phyloP scores from a whole-genome alignment of 768 basidiomycete species.

The Filobasidium wieringae region DNA sequence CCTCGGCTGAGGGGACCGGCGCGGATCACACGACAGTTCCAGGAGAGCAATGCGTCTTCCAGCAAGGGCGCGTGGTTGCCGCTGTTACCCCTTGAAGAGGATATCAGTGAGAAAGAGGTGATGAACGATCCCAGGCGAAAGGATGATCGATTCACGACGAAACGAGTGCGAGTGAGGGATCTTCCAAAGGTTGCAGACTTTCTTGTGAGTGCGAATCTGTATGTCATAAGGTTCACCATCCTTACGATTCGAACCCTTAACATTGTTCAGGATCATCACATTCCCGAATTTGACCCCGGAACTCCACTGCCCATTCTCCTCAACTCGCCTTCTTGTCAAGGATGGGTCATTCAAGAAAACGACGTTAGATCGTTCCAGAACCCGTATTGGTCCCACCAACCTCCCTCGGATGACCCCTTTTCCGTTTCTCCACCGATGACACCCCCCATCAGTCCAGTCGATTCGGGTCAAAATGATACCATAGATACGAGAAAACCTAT shows the following conservation, averaged over 20 bases:
- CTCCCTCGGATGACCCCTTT: background rate
- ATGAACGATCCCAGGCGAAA: background rate
- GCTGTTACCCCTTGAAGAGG: constrained; percentile 1
- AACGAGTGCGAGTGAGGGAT: constrained; percentile 2
- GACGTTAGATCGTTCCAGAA: background rate
- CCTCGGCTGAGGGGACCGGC: background rate
- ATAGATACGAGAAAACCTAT: background rate
- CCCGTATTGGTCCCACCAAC: background rate
- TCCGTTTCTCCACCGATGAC: background rate
- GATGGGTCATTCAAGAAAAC: background rate
- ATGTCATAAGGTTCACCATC: background rate
- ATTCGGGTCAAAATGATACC: background rate
- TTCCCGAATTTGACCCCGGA: constrained; percentile 10
- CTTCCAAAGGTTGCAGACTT: background rate
- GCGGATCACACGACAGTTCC: background rate
- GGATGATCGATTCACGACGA: background rate
- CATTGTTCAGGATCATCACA: background rate
- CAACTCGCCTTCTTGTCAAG: background rate
- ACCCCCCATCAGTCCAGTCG: background rate
- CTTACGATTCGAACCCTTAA: background rate
- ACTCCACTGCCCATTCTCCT: constrained; percentile 2
- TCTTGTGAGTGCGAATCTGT: background rate
- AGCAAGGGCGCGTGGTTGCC: background rate
- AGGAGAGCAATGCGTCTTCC: background rate
- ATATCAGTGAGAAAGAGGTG: background rate